phyloP scores from a whole-genome alignment of 2,329 filamentous ascomycete species.

The Cladophialophora chaetospira region DNA sequence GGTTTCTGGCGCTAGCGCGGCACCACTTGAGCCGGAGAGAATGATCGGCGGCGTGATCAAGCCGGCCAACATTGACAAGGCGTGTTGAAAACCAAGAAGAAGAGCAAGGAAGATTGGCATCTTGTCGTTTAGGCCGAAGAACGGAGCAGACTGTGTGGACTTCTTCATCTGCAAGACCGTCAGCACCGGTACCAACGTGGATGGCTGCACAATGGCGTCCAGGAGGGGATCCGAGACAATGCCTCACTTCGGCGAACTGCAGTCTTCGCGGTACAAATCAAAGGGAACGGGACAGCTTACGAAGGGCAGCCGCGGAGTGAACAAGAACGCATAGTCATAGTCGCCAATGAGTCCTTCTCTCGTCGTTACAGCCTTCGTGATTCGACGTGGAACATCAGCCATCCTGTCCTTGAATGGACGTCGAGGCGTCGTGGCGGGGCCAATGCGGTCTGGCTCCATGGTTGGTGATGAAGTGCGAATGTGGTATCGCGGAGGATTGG shows the following conservation, averaged over 20 bases:
- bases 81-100: constrained; percentile 69
- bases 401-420: constrained; percentile 40
- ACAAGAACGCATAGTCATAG: constrained; percentile 89
- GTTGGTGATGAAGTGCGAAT: neutral
- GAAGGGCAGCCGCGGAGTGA: constrained; percentile 80
- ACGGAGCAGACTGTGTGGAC: constrained; percentile 58
- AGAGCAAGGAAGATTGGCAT: constrained; percentile 69
- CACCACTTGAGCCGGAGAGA: constrained; percentile 57
- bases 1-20: constrained; percentile 56
- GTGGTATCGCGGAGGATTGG: neutral
- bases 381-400: constrained; percentile 32
- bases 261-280: too few species aligned
- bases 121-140: constrained; percentile 68
- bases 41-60: constrained; percentile 67
- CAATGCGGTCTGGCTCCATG: constrained; percentile 44
- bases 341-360: constrained; percentile 73
- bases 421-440: constrained; percentile 42
- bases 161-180: too few species aligned
- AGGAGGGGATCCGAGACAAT: too few species aligned
- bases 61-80: constrained; percentile 65
- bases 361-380: constrained; percentile 45
- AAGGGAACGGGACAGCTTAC: too few species aligned
- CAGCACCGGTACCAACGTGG: too few species aligned
- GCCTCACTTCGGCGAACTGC: too few species aligned
- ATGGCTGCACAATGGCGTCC: too few species aligned